These are phyloP conservation scores for Marasmius sp. DNA, from an alignment of 1,284 basidiomycete species.

Conservation along the genomic window DNA sequence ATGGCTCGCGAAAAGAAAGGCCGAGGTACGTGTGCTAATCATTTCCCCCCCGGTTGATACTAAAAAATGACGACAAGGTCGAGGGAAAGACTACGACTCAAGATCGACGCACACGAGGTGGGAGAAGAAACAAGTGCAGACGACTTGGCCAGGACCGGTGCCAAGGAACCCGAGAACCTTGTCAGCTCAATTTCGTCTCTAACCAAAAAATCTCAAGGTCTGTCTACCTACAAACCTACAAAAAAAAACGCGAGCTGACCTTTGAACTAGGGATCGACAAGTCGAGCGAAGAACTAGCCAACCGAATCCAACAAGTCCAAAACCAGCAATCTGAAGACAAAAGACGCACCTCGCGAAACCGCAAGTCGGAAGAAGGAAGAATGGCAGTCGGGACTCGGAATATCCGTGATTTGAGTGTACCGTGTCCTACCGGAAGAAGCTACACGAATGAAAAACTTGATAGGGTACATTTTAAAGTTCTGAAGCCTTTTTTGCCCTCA, in stretches of 20 bases:
- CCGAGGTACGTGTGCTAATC: constrained; percentile 58
- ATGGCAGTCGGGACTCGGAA: constrained; percentile 89
- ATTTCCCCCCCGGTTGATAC: background rate
- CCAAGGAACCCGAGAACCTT: constrained; percentile 68
- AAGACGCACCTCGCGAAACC: constrained; percentile 90
- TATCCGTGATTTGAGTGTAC: constrained; percentile 94
- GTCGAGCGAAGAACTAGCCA: constrained; percentile 67
- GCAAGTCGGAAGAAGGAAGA: constrained; percentile 93
- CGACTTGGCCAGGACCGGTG: constrained; percentile 66
- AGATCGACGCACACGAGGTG: constrained; percentile 73
- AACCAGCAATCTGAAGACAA: constrained; percentile 87
- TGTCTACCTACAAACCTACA: too few relatives aligned
- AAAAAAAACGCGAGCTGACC: background rate
- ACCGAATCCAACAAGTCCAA: constrained; percentile 74
- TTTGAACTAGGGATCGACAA: too few relatives aligned
- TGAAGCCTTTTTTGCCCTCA: too few relatives aligned
- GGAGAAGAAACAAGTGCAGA: constrained; percentile 61
- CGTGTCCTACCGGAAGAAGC: constrained; percentile 97
- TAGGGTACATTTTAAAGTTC: constrained; percentile 65
- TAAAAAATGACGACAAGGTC: constrained; percentile 49
- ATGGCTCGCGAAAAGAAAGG: constrained; percentile 67
- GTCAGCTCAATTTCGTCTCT: constrained; percentile 66
- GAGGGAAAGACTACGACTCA: constrained; percentile 67
- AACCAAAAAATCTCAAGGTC: constrained; percentile 61
- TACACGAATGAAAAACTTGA: constrained; percentile 85